These are phyloP conservation scores for Stachybotrys elegans DNA, from an alignment of 2,329 filamentous ascomycete genomes.

Conservation along the genomic window DNA sequence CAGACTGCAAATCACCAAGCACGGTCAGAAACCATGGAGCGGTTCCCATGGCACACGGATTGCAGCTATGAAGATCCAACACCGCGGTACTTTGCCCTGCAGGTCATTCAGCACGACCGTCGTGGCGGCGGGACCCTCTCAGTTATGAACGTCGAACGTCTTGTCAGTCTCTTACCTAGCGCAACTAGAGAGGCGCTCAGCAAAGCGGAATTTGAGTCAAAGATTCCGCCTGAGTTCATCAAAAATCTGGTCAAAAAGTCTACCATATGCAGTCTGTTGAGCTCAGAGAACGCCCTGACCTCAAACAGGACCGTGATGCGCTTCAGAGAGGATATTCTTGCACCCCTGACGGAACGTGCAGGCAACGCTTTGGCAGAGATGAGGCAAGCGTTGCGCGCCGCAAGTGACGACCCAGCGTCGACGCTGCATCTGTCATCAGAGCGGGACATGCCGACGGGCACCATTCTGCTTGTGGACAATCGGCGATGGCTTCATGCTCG, in stretches of 20 bases:
- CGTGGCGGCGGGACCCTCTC: conserved; percentile 35
- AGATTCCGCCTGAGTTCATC: conserved; percentile 28
- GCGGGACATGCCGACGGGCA: conserved; percentile 20
- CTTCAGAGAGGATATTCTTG: conserved; percentile 25
- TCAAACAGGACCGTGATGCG: conserved; percentile 23
- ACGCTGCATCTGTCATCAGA: conserved; percentile 19
- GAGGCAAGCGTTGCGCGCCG: conserved; percentile 9
- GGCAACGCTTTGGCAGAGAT: conserved; percentile 18
- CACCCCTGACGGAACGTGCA: conserved; percentile 18
- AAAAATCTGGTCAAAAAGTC: conserved; percentile 20
- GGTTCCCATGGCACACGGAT: conserved; percentile 40
- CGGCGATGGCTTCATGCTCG: conserved; percentile 29
- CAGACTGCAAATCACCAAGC: conserved; percentile 27
- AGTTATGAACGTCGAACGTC: conserved; percentile 25
- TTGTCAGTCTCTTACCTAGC: conserved; percentile 19
- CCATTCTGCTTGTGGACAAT: conserved; percentile 28
- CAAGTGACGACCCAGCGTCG: conserved; percentile 8
- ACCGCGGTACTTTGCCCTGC: conserved; percentile 34
- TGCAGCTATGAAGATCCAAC: conserved; percentile 34
- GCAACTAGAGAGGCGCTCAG: conserved; percentile 15
- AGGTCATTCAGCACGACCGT: conserved; percentile 34
- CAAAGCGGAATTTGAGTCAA: conserved; percentile 24
- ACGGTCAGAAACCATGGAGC: conserved; percentile 34
- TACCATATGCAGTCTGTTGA: too few relatives aligned
- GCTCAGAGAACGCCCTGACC: too few relatives aligned